These are phyloP conservation scores for Cetraspora pellucida DNA, from an alignment of 192 early-diverging fungal species.

Conservation along the genomic window DNA sequence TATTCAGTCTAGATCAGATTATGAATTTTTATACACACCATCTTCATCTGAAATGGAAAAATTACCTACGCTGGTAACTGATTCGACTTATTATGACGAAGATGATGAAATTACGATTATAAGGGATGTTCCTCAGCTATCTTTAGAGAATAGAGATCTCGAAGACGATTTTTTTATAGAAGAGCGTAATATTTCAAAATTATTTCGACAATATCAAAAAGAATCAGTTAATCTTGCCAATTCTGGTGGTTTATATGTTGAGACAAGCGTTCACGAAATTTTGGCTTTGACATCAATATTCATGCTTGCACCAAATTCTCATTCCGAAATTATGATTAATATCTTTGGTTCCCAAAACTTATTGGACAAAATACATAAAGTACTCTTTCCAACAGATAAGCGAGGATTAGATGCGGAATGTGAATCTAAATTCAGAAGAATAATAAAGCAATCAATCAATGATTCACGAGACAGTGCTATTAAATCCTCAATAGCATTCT, in stretches of 20 bases:
- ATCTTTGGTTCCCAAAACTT: not conserved
- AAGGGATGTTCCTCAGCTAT: not conserved
- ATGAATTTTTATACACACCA: slow-evolving; percentile 4
- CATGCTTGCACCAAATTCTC: slow-evolving; percentile 9
- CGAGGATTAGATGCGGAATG: not conserved
- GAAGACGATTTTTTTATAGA: not conserved
- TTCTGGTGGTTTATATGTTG: too few relatives aligned
- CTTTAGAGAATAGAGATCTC: not conserved
- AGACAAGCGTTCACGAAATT: slow-evolving; percentile 9
- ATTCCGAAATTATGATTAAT: slow-evolving; percentile 7
- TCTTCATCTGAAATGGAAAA: slow-evolving; percentile 21
- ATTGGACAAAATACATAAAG: slow-evolving; percentile 5
- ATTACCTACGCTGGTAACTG: not conserved
- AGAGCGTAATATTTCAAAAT: not conserved
- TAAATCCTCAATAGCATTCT: slow-evolving; percentile 9
- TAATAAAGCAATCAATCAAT: slow-evolving; percentile 9
- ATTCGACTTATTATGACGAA: not conserved
- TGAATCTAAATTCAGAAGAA: slow-evolving; percentile 4
- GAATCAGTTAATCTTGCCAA: not conserved
- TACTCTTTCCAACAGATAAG: slow-evolving; percentile 6
- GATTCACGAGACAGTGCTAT: slow-evolving; percentile 6
- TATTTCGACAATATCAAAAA: not conserved
- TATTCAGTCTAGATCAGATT: slow-evolving; percentile 17
- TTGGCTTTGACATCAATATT: slow-evolving; percentile 13
- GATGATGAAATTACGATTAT: not conserved